phyloP scores from a whole-genome alignment of 2,329 filamentous ascomycete species.

The Pseudocercospora musae region DNA sequence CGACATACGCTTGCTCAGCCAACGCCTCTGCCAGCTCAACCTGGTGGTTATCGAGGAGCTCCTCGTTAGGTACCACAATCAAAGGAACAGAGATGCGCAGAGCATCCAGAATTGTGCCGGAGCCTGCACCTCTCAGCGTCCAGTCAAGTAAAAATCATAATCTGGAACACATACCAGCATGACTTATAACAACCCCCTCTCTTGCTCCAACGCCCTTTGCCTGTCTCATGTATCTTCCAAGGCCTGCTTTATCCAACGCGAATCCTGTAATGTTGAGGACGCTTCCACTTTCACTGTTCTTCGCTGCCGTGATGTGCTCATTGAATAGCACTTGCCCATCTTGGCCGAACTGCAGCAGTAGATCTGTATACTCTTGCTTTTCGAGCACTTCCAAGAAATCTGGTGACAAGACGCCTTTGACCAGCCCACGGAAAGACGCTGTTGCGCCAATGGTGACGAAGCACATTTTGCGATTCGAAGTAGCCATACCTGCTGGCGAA shows the following conservation, averaged over 20 bases:
- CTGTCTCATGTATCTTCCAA: slow-evolving; percentile 58
- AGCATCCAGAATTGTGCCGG: slow-evolving; percentile 83
- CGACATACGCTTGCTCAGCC: slow-evolving; percentile 68
- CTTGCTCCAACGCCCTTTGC: slow-evolving; percentile 42
- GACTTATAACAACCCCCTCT: slow-evolving; percentile 77
- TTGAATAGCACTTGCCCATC: slow-evolving; percentile 58
- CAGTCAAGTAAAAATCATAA: not conserved
- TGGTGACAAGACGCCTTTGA: slow-evolving; percentile 61
- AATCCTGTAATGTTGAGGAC: slow-evolving; percentile 58
- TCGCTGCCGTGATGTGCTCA: slow-evolving; percentile 26
- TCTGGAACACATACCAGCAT: slow-evolving; percentile 66
- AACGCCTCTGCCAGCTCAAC: slow-evolving; percentile 78
- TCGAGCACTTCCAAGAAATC: slow-evolving; percentile 62
- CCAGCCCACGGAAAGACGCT: slow-evolving; percentile 71
- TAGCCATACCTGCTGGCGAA: slow-evolving; percentile 9
- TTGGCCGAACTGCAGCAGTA: slow-evolving; percentile 78
- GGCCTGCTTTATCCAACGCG: slow-evolving; percentile 60
- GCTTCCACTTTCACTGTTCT: slow-evolving; percentile 23
- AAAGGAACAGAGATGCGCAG: slow-evolving; percentile 70
- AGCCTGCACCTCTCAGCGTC: slow-evolving; percentile 54
- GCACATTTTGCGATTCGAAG: slow-evolving; percentile 50
- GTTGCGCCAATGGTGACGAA: slow-evolving; percentile 94
- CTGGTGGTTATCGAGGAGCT: slow-evolving; percentile 86
- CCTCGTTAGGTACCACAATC: slow-evolving; percentile 84
- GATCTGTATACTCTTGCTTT: slow-evolving; percentile 61